phyloP scores from a whole-genome alignment of 2,329 filamentous ascomycete species.

The Talaromyces rugulosus region DNA sequence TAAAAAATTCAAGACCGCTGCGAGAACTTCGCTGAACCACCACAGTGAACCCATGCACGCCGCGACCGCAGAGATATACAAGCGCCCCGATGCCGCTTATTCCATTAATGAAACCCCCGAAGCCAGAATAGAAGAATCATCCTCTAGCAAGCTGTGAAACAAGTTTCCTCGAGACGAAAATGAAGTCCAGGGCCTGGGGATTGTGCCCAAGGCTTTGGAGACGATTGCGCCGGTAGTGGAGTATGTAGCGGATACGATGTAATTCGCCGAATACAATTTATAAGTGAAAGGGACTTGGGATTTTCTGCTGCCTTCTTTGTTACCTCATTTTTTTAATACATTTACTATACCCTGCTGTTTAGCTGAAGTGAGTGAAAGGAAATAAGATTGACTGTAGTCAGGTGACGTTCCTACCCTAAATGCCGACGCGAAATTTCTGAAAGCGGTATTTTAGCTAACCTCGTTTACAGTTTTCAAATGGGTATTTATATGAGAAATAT shows the following conservation, averaged over 20 bases:
- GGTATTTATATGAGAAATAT: too few species aligned
- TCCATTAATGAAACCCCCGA: not conserved
- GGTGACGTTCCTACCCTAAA: too few species aligned
- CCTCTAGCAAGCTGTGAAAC: not conserved
- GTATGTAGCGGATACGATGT: not conserved
- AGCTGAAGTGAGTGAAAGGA: too few species aligned
- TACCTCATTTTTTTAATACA: not conserved
- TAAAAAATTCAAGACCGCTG: not conserved
- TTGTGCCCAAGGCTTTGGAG: not conserved
- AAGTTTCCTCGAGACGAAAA: not conserved
- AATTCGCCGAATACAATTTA: not conserved
- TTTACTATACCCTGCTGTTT: not conserved
- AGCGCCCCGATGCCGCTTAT: not conserved
- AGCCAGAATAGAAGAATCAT: not conserved
- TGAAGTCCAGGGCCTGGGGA: not conserved
- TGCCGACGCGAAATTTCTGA: too few species aligned
- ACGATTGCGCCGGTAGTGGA: not conserved
- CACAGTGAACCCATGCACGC: not conserved
- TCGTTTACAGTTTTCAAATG: too few species aligned
- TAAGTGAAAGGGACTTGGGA: not conserved
- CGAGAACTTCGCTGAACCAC: not conserved
- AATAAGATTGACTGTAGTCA: too few species aligned
- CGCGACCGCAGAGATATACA: not conserved
- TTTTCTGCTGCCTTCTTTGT: not conserved
- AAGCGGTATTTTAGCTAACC: too few species aligned